Conservation (phyloP, 2,329 filamentous ascomycete species). For the Penicillium psychrosexuale region DNA sequence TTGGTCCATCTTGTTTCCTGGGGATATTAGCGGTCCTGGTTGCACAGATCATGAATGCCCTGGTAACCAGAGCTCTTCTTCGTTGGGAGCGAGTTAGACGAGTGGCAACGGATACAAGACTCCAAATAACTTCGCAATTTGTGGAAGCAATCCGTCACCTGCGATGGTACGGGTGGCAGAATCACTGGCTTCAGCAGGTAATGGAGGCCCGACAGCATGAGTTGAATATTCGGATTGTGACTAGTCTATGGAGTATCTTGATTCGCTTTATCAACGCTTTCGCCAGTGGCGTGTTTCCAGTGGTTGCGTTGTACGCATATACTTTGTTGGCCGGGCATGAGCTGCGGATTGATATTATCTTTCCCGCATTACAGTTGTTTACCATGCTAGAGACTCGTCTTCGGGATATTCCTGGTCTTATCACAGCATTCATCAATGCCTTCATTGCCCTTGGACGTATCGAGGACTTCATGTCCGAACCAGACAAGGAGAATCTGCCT, state of each 20-base stretch:
- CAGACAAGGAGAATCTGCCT: slow-evolving; percentile 69
- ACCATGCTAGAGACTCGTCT: slow-evolving; percentile 69
- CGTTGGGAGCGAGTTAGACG: slow-evolving; percentile 69
- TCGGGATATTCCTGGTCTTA: slow-evolving; percentile 69
- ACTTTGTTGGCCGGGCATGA: slow-evolving; percentile 66
- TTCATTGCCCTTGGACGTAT: slow-evolving; percentile 79
- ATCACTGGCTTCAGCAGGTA: slow-evolving; percentile 67
- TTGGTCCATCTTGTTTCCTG: slow-evolving; percentile 75
- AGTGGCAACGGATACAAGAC: slow-evolving; percentile 69
- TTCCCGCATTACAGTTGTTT: slow-evolving; percentile 81
- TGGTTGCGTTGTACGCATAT: slow-evolving; percentile 77
- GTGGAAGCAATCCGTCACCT: slow-evolving; percentile 80
- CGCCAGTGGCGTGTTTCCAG: slow-evolving; percentile 71
- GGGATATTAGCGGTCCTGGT: slow-evolving; percentile 67
- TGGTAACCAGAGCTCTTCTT: slow-evolving; percentile 65
- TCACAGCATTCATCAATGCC: slow-evolving; percentile 75
- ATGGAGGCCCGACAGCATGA: slow-evolving; percentile 67
- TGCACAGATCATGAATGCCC: slow-evolving; percentile 66
- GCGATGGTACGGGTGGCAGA: slow-evolving; percentile 80
- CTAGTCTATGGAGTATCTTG: slow-evolving; percentile 59
- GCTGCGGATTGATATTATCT: slow-evolving; percentile 76
- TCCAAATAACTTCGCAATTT: slow-evolving; percentile 80
- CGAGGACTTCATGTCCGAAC: slow-evolving; percentile 81
- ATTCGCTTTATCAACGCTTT: slow-evolving; percentile 69
- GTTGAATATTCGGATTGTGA: slow-evolving; percentile 62